Conservation (phyloP, 2,329 filamentous ascomycete genomes). For the Pyrenophora seminiperda region DNA sequence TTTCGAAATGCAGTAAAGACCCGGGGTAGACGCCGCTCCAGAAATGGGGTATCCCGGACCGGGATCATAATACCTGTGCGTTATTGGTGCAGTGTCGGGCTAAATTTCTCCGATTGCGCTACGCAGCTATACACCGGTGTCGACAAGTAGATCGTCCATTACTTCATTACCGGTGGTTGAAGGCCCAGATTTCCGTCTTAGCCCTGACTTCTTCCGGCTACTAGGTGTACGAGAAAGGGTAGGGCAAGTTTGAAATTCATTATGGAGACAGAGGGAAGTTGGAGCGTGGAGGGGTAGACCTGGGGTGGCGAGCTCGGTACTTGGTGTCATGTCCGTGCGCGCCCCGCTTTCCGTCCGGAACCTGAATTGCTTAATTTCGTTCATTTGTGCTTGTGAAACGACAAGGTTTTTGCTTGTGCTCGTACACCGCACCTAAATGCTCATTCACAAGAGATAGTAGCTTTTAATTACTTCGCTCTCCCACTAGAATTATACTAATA, state of each 20-base stretch:
- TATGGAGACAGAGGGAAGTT: background rate
- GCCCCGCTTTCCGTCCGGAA: background rate
- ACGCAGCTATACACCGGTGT: no score
- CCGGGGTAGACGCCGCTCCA: conserved; percentile 11
- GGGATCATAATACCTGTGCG: background rate
- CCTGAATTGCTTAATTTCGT: background rate
- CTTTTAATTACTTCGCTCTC: no score
- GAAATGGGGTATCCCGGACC: conserved; percentile 3
- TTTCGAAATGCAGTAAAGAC: conserved; percentile 8
- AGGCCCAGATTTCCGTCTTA: background rate
- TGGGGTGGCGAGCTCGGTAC: no score
- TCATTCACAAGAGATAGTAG: no score
- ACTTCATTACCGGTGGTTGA: conserved; percentile 12
- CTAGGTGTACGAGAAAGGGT: background rate
- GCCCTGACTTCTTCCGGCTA: background rate
- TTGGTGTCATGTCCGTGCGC: background rate
- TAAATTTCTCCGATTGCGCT: conserved; percentile 15
- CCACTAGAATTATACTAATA: no score
- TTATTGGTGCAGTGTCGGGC: conserved; percentile 22
- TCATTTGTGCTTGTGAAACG: background rate
- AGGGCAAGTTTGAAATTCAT: background rate
- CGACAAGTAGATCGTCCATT: background rate
- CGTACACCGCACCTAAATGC: no score
- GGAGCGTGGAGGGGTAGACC: background rate
- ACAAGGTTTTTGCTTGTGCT: no score